Conservation (phyloP, 2,329 filamentous ascomycete species). For the Chaetomium globosum region DNA sequence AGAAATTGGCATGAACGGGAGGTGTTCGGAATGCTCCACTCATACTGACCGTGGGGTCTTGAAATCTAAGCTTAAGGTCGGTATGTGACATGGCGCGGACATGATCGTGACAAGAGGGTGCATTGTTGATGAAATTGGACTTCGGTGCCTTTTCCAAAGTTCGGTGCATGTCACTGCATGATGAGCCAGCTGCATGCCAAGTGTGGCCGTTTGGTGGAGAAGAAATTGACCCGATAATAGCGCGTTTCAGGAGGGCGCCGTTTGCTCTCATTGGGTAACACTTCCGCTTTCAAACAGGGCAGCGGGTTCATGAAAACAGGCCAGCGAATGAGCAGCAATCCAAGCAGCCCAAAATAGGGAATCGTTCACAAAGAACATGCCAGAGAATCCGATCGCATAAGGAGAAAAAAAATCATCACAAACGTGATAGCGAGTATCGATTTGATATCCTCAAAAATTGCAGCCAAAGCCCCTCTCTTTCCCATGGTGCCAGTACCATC, state of each 20-base stretch:
- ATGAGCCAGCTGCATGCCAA: conserved; percentile 12
- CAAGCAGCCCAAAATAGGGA: neutral
- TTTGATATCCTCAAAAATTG: neutral
- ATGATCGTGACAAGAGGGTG: neutral
- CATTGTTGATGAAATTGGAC: conserved; percentile 7
- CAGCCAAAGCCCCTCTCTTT: neutral
- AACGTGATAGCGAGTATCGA: neutral
- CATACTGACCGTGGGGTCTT: neutral
- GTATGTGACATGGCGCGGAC: neutral
- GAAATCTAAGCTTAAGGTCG: neutral
- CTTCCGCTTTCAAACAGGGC: conserved; percentile 5
- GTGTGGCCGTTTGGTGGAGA: conserved; percentile 2
- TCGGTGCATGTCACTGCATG: conserved; percentile 13
- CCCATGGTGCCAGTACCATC: neutral
- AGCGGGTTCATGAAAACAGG: conserved; percentile 1
- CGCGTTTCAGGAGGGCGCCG: conserved; percentile 27
- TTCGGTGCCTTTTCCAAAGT: conserved; percentile 3
- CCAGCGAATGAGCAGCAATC: conserved; percentile 1
- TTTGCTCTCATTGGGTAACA: conserved; percentile 16
- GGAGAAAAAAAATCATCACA: neutral
- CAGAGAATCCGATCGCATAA: neutral
- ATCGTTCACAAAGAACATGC: neutral
- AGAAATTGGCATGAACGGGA: neutral
- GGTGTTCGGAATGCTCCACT: neutral
- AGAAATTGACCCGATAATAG: conserved; percentile 10